Evolutionary conservation across 345 rosid genomes (phyloP), one percentile per base, ranked within the genome.

Genomic region (Gossypium mustelinum): DNA sequence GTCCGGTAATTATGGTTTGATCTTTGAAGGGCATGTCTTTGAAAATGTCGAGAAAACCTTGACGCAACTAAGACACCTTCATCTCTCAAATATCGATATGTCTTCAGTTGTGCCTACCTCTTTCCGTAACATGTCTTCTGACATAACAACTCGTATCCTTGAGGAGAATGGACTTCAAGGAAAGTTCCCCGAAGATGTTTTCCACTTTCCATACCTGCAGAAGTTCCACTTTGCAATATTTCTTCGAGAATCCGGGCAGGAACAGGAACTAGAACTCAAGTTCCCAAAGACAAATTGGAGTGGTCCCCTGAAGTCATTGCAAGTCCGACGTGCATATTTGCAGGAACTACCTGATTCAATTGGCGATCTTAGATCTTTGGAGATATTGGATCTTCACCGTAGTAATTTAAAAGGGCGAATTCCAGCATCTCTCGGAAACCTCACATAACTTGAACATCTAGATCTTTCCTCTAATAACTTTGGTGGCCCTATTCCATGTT

Each of bases 211-310:
- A 24, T 58, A n/a, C 43, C 75, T 68, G 9, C 48, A 66, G 17
- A 20, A 20, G 22, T 20, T 20, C 20, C 20, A 20, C 20, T 20
- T 20, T 20, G 20, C 20, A 20, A 20, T 20, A 20, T 20, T 20
- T 20, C 20, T 20, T 20, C 20, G 20, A 20, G 3, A 27, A 27
- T 27, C 29, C 29, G 2, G 29, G 17, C 20, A 20, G 20, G 20
- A 20, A 20, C 20, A 20, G 20, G 20, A n/a, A 71, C 39, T 34
- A 34, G 41, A 34, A 34, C 41, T 79, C 27, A 29, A 10, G 45
- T 41, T 79, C 9, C 80, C 80, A n/a, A 14, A 44, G 1, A 61
- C 67, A 24, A 69, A 77, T 22, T 57, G 41, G 75, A 39, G 50
- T 41, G 68, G 50, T 41, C 7, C 41, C 41, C 41, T 34, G 1